These are phyloP conservation scores for Fremontodendron californicum DNA, from an alignment of 345 rosid genomes.

Conservation along the genomic window DNA sequence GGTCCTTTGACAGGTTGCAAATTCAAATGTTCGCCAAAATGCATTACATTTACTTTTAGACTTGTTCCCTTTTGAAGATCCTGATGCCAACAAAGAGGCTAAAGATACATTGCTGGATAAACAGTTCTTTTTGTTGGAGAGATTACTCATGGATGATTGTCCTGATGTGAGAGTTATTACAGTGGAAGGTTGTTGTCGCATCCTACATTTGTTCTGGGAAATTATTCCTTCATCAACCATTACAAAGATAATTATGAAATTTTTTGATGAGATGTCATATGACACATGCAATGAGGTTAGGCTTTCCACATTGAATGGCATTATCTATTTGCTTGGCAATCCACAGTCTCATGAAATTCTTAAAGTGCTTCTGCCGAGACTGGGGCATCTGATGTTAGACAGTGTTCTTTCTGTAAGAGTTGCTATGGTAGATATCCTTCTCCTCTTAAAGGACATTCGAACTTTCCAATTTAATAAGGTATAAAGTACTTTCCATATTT, in stretches of 20 bases:
- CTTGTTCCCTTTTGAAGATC: constrained; percentile 89
- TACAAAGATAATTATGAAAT: constrained; percentile 61
- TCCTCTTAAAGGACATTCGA: constrained; percentile 58
- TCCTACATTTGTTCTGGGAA: constrained; percentile 92
- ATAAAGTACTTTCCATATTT: constrained; percentile 12
- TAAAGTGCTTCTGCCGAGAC: constrained; percentile 77
- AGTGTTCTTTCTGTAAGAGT: constrained; percentile 50
- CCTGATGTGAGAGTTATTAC: constrained; percentile 88
- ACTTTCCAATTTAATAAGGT: constrained; percentile 88
- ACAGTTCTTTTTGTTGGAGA: constrained; percentile 85
- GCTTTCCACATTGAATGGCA: constrained; percentile 76
- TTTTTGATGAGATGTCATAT: constrained; percentile 65
- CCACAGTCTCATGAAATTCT: constrained; percentile 88
- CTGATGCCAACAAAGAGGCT: constrained; percentile 80
- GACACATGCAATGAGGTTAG: constrained; percentile 78
- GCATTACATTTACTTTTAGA: constrained; percentile 86
- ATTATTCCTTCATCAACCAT: constrained; percentile 75
- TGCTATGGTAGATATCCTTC: constrained; percentile 76
- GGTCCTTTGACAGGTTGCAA: constrained; percentile 68
- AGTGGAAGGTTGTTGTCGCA: constrained; percentile 89
- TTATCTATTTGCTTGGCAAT: constrained; percentile 80
- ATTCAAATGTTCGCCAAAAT: constrained; percentile 88
- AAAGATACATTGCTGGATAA: constrained; percentile 76
- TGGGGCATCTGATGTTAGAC: constrained; percentile 70
- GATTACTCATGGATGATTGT: constrained; percentile 72